A percentile compares a stretch with the other conserved stretches of the same genome.
Conservation (phyloP, 2,329 filamentous ascomycete species). For the Coleophoma crateriformis region DNA sequence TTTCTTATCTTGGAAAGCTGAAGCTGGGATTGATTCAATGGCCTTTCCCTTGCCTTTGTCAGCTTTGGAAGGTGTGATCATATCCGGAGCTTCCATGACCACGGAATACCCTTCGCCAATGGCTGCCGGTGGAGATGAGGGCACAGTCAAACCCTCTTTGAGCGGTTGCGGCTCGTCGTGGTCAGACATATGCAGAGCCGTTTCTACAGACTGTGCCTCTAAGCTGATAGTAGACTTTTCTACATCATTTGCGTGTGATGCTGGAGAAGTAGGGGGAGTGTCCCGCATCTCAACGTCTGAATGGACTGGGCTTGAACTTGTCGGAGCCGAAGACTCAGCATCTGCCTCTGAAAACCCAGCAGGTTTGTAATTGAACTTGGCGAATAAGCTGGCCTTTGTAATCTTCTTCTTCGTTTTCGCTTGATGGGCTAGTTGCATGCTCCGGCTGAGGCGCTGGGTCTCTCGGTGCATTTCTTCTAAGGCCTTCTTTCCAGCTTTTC, state of each 20-base stretch:
- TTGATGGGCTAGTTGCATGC: conserved; percentile 86
- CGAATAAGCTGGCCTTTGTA: conserved; percentile 74
- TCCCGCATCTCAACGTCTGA: conserved; percentile 49
- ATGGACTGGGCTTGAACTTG: conserved; percentile 50
- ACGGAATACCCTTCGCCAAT: neutral
- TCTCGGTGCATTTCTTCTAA: conserved; percentile 92
- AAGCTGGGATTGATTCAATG: conserved; percentile 22
- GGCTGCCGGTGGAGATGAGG: conserved; percentile 8
- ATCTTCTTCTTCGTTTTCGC: conserved; percentile 90
- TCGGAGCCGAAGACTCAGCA: conserved; percentile 29
- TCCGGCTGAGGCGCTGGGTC: conserved; percentile 84
- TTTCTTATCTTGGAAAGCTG: conserved; percentile 12
- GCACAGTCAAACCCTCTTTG: conserved; percentile 10
- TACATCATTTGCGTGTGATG: conserved; percentile 21
- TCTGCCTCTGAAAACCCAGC: conserved; percentile 24
- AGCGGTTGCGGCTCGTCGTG: conserved; percentile 10
- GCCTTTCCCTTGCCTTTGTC: conserved; percentile 61
- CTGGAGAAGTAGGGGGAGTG: conserved; percentile 70
- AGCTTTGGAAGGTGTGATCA: conserved; percentile 8
- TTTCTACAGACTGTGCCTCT: neutral
- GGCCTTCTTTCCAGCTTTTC: conserved; percentile 92
- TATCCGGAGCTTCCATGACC: too few species aligned
- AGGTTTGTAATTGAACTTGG: conserved; percentile 71
- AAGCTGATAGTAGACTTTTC: conserved; percentile 21
- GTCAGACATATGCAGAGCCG: conserved; percentile 2